Conservation (phyloP, 768 basidiomycete genomes). For the Russula virescens region DNA sequence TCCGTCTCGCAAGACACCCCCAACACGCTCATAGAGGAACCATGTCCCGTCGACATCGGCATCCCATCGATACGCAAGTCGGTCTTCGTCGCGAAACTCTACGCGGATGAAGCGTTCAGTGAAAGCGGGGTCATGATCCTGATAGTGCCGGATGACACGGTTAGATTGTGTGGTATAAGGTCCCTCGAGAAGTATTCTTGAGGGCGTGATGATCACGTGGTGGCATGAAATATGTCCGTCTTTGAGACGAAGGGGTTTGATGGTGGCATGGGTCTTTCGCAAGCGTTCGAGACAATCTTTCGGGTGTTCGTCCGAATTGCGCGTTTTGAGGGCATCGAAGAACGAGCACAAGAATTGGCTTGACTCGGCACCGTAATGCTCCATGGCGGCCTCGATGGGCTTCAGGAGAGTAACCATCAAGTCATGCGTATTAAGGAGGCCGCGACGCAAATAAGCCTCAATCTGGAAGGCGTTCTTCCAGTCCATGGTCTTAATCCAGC, state of each 20-base stretch:
- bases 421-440: conserved; percentile 57
- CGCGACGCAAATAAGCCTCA: conserved; percentile 60
- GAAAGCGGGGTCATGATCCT: conserved; percentile 32
- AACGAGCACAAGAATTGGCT: conserved; percentile 52
- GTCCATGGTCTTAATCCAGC: conserved; percentile 41
- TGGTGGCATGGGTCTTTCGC: conserved; percentile 23
- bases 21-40: conserved; percentile 40
- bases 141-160: conserved; percentile 65
- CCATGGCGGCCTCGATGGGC: conserved; percentile 39
- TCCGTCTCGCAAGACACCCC: conserved; percentile 47
- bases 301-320: conserved; percentile 39
- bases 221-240: conserved; percentile 53
- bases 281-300: conserved; percentile 45
- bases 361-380: conserved; percentile 31
- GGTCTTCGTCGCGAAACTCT: conserved; percentile 80
- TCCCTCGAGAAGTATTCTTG: conserved; percentile 67
- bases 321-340: conserved; percentile 41
- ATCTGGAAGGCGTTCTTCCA: conserved; percentile 77
- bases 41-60: conserved; percentile 52
- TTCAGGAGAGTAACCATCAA: conserved; percentile 42
- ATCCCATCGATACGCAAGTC: conserved; percentile 66
- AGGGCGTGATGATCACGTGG: conserved; percentile 73
- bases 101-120: conserved; percentile 74
- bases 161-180: conserved; percentile 75
- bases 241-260: conserved; percentile 22